Conservation (phyloP, 2,329 filamentous ascomycete genomes). For the Teratosphaeria gauchensis region DNA sequence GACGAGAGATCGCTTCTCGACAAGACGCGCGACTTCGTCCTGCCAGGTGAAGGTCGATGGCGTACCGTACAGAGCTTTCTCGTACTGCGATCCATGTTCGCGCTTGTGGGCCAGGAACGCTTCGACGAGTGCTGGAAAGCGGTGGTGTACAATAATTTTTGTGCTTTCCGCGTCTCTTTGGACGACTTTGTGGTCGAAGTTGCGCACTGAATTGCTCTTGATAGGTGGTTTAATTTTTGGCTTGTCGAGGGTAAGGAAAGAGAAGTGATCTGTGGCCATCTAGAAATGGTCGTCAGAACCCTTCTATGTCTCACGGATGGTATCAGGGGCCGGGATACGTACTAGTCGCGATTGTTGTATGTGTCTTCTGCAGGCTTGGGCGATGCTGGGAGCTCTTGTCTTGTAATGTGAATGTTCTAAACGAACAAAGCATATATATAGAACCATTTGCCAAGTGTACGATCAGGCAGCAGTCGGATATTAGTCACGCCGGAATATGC, state of each 20-base stretch:
- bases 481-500: neutral
- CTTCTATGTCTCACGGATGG: too few relatives aligned
- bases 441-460: neutral
- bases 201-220: conserved; percentile 14
- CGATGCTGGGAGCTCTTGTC: neutral
- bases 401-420: neutral
- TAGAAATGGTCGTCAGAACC: too few relatives aligned
- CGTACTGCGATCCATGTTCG: conserved; percentile 15
- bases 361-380: neutral
- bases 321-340: too few relatives aligned
- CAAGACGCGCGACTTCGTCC: conserved; percentile 17
- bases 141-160: conserved; percentile 20
- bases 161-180: conserved; percentile 16
- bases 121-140: conserved; percentile 16
- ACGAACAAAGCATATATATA: neutral
- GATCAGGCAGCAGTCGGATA: neutral
- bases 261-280: neutral
- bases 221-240: conserved; percentile 12
- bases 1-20: conserved; percentile 20
- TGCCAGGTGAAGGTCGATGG: conserved; percentile 10
- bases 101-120: conserved; percentile 23
- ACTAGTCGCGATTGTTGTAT: neutral
- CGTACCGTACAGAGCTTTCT: conserved; percentile 19
- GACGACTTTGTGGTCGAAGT: conserved; percentile 14
- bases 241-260: neutral